Evolutionary conservation across 495 filamentous ascomycete species (phyloP), one percentile per base, ranked within the genome.

Genomic region (Wilcoxina mikolae): DNA sequence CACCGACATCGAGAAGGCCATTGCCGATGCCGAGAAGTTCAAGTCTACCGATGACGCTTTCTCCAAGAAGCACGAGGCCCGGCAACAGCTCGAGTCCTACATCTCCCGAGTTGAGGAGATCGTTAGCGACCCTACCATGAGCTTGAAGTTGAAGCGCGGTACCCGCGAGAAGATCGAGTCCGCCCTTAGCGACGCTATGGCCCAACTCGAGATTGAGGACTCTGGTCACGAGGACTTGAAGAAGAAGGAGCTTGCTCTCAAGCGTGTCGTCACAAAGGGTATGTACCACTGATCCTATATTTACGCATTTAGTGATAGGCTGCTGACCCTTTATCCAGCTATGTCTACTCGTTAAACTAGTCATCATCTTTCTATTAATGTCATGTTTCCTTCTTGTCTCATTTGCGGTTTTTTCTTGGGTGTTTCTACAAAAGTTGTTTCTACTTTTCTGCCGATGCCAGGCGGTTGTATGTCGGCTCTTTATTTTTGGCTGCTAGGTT

Each of bases 101-200:
- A 95, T 99, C 74, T 82, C 85, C 67, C 87, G 91, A 66, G 93
- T 98, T 58, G 93, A 98, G 76, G 91, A 98, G 75, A 95, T 98
- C 61, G 78, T 95, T 67, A 93, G 85, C 26, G 93, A 98, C 76
- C 91, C 91, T 42, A 84, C 83, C 24, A 87, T 94, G 76, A 90
- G 87, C 59, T 75, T 96, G 67, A 95, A 93, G 78, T 77, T 99
- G 64, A 99, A 99, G 85, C 86, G 93, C 57, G 88, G 88, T 69
- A 87, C 89, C 74, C 94, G 94, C 79, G 91, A 96, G 71, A 95
- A 95, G 84, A 95, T 99, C 58, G 91, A 99, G 78, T 82, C 85
- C 62, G 83, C 89, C 48, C 78, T 90, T 55, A 82, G 78, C 63
- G 85, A 90, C 58, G 85, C 85, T 53, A 90, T 90, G 85, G 82